Percentiles rank a stretch among this genome's conserved stretches.
Evolutionary conservation across 805 yeast species (phyloP).

Genomic region (Hyphopichia homilentoma): DNA sequence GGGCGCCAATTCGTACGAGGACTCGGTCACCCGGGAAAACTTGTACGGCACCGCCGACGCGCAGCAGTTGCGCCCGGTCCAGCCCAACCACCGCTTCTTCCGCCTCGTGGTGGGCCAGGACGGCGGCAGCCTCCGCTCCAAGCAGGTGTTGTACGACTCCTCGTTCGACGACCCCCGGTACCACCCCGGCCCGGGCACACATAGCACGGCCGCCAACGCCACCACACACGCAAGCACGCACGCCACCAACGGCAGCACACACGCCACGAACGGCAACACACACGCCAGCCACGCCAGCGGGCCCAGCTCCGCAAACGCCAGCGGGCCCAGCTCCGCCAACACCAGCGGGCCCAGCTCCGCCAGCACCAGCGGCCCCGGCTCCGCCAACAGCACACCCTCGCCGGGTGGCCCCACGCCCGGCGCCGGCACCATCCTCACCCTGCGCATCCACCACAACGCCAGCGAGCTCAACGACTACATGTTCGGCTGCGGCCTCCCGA

Average conservation of each 20-base stretch:
- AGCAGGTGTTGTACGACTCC: constrained; percentile 49
- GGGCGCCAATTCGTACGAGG: constrained; percentile 34
- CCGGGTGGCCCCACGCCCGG: constrained; percentile 2
- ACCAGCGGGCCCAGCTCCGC: constrained; percentile 1
- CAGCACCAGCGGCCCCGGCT: constrained; percentile 1
- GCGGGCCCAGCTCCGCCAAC: neutral
- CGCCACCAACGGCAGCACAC: neutral
- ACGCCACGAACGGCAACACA: neutral
- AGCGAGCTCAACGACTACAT: constrained; percentile 48
- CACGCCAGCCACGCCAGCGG: neutral
- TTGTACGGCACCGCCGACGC: constrained; percentile 41
- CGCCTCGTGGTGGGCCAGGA: constrained; percentile 49
- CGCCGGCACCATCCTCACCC: constrained; percentile 16
- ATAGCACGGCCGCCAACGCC: constrained; percentile 2
- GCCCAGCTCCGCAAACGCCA: constrained; percentile 1
- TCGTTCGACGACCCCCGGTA: constrained; percentile 18
- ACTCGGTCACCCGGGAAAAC: constrained; percentile 41
- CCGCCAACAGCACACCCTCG: neutral
- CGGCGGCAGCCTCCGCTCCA: constrained; percentile 43
- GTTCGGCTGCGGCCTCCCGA: constrained; percentile 56
- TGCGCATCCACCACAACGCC: constrained; percentile 35
- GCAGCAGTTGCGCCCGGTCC: constrained; percentile 22
- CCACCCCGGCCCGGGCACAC: constrained; percentile 1
- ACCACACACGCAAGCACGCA: too few species aligned
- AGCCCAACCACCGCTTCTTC: constrained; percentile 28